Conservation (phyloP, 2,329 filamentous ascomycete species). For the Diplodia corticola region DNA sequence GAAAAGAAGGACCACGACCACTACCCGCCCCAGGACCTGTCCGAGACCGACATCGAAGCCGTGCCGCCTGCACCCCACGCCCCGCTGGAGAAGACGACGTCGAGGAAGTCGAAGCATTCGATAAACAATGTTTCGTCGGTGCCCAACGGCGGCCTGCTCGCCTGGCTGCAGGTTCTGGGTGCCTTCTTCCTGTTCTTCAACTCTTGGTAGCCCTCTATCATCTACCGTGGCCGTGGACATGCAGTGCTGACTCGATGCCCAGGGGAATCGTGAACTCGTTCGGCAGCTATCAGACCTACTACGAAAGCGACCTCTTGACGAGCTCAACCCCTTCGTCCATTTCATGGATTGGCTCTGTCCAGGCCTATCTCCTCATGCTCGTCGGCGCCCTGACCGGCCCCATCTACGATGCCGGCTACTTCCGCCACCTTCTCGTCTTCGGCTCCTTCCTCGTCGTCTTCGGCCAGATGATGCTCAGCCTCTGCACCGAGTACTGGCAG, state of each 20-base stretch:
- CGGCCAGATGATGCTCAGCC: slow-evolving; percentile 54
- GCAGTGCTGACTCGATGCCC: not conserved
- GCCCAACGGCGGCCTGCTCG: slow-evolving; percentile 48
- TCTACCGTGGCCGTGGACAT: not conserved
- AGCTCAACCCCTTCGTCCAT: slow-evolving; percentile 46
- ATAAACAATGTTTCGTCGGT: slow-evolving; percentile 46
- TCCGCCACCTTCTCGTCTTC: slow-evolving; percentile 43
- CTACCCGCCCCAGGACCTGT: not conserved
- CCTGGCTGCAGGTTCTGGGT: slow-evolving; percentile 52
- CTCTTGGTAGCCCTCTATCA: slow-evolving; percentile 48
- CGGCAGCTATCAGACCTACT: slow-evolving; percentile 52
- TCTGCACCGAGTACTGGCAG: slow-evolving; percentile 51
- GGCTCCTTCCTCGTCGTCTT: slow-evolving; percentile 50
- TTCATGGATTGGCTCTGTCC: slow-evolving; percentile 52
- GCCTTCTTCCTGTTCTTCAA: slow-evolving; percentile 53
- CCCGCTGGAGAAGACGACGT: slow-evolving; percentile 1
- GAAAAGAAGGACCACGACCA: slow-evolving; percentile 13
- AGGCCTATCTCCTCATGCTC: slow-evolving; percentile 50
- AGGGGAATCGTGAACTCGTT: slow-evolving; percentile 51
- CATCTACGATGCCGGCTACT: slow-evolving; percentile 53
- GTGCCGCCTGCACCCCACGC: not conserved
- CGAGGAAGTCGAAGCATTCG: slow-evolving; percentile 28
- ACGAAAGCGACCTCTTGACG: slow-evolving; percentile 44
- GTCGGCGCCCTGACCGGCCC: slow-evolving; percentile 50
- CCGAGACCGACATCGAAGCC: slow-evolving; percentile 1